Conservation (phyloP, 192 early-diverging fungal species). For the Podochytrium sp. region DNA sequence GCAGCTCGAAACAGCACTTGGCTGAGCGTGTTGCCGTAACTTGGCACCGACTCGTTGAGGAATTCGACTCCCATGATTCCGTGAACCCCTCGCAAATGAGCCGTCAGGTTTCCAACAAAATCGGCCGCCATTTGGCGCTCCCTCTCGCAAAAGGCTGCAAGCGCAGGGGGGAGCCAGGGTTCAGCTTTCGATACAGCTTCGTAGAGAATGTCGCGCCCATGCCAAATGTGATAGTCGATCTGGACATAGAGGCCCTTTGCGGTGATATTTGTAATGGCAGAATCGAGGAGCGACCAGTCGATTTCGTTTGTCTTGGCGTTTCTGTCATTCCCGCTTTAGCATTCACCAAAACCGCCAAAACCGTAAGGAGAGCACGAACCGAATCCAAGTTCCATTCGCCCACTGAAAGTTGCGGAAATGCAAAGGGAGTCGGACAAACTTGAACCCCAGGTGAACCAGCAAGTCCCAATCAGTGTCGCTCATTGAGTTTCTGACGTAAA, state of each 20-base stretch:
- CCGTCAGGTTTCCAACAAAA: neutral
- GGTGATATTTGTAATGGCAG: neutral
- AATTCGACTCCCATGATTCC: neutral
- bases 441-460: neutral
- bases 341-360: neutral
- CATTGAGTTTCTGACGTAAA: neutral
- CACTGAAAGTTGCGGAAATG: conserved; percentile 16
- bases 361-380: neutral
- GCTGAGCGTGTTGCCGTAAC: neutral
- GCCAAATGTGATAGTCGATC: conserved; percentile 2
- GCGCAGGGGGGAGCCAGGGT: neutral
- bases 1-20: neutral
- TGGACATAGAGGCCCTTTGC: neutral
- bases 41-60: neutral
- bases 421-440: conserved; percentile 4
- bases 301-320: neutral
- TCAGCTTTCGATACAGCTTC: neutral
- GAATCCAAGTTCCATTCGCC: neutral
- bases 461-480: neutral
- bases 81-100: neutral
- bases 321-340: neutral
- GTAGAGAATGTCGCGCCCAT: conserved; percentile 5
- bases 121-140: neutral
- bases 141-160: neutral
- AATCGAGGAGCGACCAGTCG: neutral